Evolutionary conservation across 1,139 yeast species (phyloP).

Genomic region (Pneumocystis wakefieldiae): DNA sequence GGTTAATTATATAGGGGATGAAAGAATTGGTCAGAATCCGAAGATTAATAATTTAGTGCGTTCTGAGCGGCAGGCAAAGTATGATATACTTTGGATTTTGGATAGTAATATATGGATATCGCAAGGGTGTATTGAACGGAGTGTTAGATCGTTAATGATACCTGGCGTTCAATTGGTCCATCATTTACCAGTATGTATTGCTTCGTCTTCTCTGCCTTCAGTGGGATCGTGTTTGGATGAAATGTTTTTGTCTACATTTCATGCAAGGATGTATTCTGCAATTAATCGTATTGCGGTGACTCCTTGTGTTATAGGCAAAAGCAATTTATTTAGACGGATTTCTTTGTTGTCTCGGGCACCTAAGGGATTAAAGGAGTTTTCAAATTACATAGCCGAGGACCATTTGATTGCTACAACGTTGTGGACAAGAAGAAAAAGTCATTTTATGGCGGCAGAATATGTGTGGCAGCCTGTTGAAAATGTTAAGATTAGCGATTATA

Average conservation of each 20-base stretch:
- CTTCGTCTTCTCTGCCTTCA: slow-evolving; percentile 15
- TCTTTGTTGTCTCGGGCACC: slow-evolving; percentile 28
- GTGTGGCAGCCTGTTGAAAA: slow-evolving; percentile 66
- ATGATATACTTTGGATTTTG: slow-evolving; percentile 73
- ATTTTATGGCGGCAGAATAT: slow-evolving; percentile 64
- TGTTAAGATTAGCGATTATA: slow-evolving; percentile 38
- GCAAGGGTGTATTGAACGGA: slow-evolving; percentile 49
- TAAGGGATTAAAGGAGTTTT: slow-evolving; percentile 55
- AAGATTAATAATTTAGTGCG: slow-evolving; percentile 73
- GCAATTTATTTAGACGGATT: slow-evolving; percentile 58
- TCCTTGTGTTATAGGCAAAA: slow-evolving; percentile 89
- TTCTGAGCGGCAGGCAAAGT: slow-evolving; percentile 52
- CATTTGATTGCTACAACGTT: slow-evolving; percentile 81
- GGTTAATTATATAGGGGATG: slow-evolving; percentile 18
- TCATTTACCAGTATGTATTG: slow-evolving; percentile 57
- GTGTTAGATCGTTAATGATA: slow-evolving; percentile 39
- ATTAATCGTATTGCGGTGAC: slow-evolving; percentile 65
- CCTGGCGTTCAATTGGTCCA: slow-evolving; percentile 53
- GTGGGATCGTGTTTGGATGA: slow-evolving; percentile 69
- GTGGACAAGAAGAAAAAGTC: slow-evolving; percentile 62
- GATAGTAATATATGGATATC: slow-evolving; percentile 78
- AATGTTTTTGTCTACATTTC: slow-evolving; percentile 71
- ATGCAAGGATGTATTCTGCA: slow-evolving; percentile 68
- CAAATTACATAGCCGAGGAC: slow-evolving; percentile 80
- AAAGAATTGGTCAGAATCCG: slow-evolving; percentile 67